Percentiles rank a stretch among this genome's conserved stretches.
Evolutionary conservation across 108 stramenopile species (phyloP).

Genomic region (Licmophora abbreviata): DNA sequence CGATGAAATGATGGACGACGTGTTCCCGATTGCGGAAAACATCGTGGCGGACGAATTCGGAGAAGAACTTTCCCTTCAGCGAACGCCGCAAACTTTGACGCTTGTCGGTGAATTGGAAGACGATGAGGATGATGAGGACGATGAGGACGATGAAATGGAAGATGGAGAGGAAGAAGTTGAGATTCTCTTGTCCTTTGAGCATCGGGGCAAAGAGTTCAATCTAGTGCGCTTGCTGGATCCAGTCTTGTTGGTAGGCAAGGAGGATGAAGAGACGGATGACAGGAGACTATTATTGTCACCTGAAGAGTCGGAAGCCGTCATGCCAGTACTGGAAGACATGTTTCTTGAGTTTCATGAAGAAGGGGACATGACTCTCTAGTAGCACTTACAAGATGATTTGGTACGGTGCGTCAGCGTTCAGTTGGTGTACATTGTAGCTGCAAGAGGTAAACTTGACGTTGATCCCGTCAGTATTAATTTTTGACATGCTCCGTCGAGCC

Average conservation of each 20-base stretch:
- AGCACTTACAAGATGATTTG: no score
- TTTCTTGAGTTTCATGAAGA: conserved; percentile 67
- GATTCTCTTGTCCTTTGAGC: conserved; percentile 75
- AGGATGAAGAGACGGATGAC: conserved; percentile 39
- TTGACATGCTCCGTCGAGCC: no score
- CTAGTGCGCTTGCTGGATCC: conserved; percentile 79
- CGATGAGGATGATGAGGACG: conserved; percentile 47
- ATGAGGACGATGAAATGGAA: conserved; percentile 47
- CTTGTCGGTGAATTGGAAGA: conserved; percentile 73
- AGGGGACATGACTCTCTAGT: conserved; percentile 15
- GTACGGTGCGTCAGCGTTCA: no score
- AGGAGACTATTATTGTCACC: conserved; percentile 63
- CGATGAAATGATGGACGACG: conserved; percentile 73
- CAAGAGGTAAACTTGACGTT: no score
- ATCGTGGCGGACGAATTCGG: conserved; percentile 84
- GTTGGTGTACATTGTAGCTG: no score
- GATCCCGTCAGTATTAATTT: no score
- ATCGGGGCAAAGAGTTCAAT: conserved; percentile 61
- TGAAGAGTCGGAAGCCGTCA: conserved; percentile 70
- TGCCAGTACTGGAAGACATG: conserved; percentile 69
- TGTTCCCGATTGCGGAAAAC: conserved; percentile 74
- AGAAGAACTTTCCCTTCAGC: conserved; percentile 71
- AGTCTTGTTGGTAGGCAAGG: conserved; percentile 81
- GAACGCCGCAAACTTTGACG: conserved; percentile 81
- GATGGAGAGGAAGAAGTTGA: conserved; percentile 78